Base-by-base conservation (phyloP, 2,329 filamentous ascomycete genomes). In the Lizonia empirigonia region DNA sequence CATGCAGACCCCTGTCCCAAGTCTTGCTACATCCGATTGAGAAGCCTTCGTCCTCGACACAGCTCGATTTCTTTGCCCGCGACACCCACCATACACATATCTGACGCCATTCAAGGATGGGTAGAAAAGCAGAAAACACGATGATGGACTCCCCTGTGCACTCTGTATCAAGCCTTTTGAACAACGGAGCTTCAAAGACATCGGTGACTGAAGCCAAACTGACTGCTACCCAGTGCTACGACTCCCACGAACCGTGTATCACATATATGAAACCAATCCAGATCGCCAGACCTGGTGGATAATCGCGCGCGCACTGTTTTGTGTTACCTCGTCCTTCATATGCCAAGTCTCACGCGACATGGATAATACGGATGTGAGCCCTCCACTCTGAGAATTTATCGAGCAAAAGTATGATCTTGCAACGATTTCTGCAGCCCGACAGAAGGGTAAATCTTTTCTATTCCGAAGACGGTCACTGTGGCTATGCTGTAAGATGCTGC, bases 1-100 rank as follows among this genome's bases (percentile, higher is more conserved):
- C 47, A 50, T 50, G 47, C 39, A 44, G 35, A 8, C 47, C 47
- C 47, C 10, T 50, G 40, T 39, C 15, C 19, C 20, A 23, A 29
- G 15, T 26, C 20, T 37, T 15, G 16, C 27, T 38, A 23, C 6
- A 23, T 24, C 39, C 39, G 27, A 34, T 16, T 23, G 22, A 12
- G 29, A 36, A 23, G 8, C 18, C 23, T 18, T 30, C 5, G 9
- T 34, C 23, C 18, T 35, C 20, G 13, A 34, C 15, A 24, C 27
- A 39, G 44, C 18, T 44, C 27, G 35, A 50, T 9, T 16, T 12
- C 13, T 50, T 27, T 20, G 27, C 13, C n/a, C 16, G 26, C 15
- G 29, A 24, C 23, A 15, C 22, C 15, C 13, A 16, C 13, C 23
- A 15, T 16, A 20, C 13, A 16, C 13, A 34, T 15, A 47, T 29